Base-by-base conservation (phyloP, 192 early-diverging fungal genomes). In the Coemansia sp. region DNA sequence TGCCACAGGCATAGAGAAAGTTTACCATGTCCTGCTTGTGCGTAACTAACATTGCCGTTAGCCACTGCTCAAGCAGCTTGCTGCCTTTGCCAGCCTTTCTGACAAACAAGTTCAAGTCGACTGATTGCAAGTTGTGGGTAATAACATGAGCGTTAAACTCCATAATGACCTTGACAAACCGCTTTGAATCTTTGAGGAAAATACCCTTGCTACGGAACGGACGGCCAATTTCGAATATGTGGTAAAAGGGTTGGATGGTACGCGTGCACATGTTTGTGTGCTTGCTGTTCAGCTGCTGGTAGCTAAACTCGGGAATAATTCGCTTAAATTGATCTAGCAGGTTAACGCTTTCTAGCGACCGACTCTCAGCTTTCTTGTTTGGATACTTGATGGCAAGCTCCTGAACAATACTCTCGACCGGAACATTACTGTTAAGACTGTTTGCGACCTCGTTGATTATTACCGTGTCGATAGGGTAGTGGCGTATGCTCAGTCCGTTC, bases 201-300 rank as follows among this genome's bases (percentile, higher is more conserved):
- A 65, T 39, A 2, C 62, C 50, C 43, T 77, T 77, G 23, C 69
- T 66, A 35, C 67, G 67, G 43, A 72, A 72, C 15, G 71, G 54
- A 22, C 47, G 24, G n/a, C 69, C 75, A 2, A 58, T 43, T 10
- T 61, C 47, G 35, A 50, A 64, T 12, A 72, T 39, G 5, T 62
- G 57, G 22, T 66, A 52, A 57, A 77, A 77, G 0, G 75, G 75
- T 0, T 62, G 54, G 23, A 77, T 72, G 6, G 57, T 59, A 1
- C 75, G 66, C 0, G 75, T 77, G 69, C 69, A 72, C 75, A 77
- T 77, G 43, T 77, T 77, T 37, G 71, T 62, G 25, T 77, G 75
- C 62, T 77, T 77, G 59, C 67, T 66, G 66, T 77, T 77, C 1
- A 77, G 66, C 29, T 77, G 75, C 54, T 65, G 69, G 69, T 64